These are phyloP conservation scores for Lunularia cruciata DNA, from an alignment of 225 moss, liverwort and hornwort genomes.

Conservation along the genomic window DNA sequence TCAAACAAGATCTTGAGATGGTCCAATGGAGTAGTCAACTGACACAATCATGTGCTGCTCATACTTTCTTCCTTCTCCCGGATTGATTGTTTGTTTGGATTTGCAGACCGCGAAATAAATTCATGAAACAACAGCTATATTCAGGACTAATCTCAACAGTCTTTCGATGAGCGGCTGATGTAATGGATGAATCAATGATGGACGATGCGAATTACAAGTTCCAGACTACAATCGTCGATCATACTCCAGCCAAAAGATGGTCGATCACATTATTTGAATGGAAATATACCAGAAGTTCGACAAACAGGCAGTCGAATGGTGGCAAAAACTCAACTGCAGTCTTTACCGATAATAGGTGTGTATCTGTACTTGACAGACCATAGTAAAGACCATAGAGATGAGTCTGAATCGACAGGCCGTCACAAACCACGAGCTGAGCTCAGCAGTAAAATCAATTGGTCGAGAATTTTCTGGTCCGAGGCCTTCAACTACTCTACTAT, in stretches of 20 bases:
- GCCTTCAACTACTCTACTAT: conserved; percentile 16
- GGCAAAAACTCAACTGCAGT: background rate
- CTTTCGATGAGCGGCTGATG: background rate
- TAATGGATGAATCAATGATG: too few relatives aligned
- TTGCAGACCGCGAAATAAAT: too few relatives aligned
- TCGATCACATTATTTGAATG: background rate
- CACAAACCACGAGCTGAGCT: conserved; percentile 5
- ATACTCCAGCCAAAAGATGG: background rate
- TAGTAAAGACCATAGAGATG: background rate
- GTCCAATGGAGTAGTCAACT: too few relatives aligned
- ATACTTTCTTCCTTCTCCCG: too few relatives aligned
- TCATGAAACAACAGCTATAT: too few relatives aligned
- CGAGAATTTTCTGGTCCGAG: background rate
- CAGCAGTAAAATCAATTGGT: conserved; percentile 4
- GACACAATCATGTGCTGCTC: too few relatives aligned
- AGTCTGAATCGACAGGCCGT: background rate
- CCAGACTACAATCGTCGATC: conserved; percentile 10
- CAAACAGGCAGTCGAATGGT: background rate
- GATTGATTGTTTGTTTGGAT: too few relatives aligned
- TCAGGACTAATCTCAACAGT: too few relatives aligned
- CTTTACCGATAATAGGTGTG: background rate
- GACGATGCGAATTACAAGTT: background rate
- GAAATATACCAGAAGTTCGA: background rate
- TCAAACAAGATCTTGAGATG: too few relatives aligned
- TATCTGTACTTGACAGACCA: background rate